phyloP scores from a whole-genome alignment of 805 yeast species.

The Maudiozyma turicensis region DNA sequence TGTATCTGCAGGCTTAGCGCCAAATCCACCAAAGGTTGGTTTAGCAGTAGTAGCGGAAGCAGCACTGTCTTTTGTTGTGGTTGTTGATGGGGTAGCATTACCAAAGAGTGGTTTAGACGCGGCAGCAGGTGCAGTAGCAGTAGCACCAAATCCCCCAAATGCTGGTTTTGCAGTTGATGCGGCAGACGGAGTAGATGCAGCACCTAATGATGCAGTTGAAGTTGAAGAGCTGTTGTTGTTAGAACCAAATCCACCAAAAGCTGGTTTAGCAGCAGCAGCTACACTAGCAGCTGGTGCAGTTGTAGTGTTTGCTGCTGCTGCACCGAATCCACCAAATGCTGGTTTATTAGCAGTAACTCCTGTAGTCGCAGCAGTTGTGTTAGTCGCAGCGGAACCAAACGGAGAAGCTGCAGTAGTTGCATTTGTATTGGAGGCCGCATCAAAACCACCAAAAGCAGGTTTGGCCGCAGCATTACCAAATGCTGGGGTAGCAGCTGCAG shows the following conservation, averaged over 20 bases:
- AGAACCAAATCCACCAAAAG: neutral
- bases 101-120: constrained; percentile 4
- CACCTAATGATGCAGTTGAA: neutral
- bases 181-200: neutral
- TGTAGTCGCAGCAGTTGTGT: neutral
- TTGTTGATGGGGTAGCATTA: neutral
- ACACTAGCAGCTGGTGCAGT: constrained; percentile 1
- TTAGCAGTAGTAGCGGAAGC: neutral
- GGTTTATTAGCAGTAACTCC: constrained; percentile 2
- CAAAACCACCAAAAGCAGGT: constrained; percentile 2
- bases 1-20: neutral
- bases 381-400: neutral
- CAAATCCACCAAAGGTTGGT: neutral
- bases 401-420: neutral
- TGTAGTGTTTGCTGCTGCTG: neutral
- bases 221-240: neutral
- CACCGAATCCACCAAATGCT: constrained; percentile 4
- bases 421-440: constrained; percentile 12
- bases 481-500: constrained; percentile 4
- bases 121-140: neutral
- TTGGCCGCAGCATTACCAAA: neutral
- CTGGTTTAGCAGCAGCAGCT: constrained; percentile 5
- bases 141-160: constrained; percentile 3
- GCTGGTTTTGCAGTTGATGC: neutral
- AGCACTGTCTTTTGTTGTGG: neutral